Evolutionary conservation across 805 yeast species (phyloP).

Genomic region (Sungouiozyma ichnusensis): DNA sequence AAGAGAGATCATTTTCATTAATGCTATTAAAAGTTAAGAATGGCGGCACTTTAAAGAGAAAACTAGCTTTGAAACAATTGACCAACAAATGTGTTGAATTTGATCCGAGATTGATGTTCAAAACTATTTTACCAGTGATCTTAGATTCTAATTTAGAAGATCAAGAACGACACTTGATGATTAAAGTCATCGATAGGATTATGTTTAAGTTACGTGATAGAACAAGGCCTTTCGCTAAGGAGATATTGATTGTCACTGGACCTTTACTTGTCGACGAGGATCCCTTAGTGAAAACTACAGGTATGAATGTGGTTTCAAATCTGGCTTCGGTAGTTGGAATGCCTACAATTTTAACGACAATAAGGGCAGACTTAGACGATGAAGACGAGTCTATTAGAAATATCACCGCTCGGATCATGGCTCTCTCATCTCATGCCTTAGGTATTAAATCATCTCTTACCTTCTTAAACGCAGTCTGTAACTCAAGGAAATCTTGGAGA

Average conservation of each 20-base stretch:
- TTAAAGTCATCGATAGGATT: constrained; percentile 64
- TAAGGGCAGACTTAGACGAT: constrained; percentile 76
- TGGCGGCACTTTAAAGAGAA: constrained; percentile 61
- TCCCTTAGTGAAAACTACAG: constrained; percentile 60
- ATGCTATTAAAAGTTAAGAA: constrained; percentile 64
- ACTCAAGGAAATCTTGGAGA: constrained; percentile 66
- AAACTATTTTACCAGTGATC: constrained; percentile 64
- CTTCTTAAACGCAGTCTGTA: constrained; percentile 69
- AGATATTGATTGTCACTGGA: constrained; percentile 60
- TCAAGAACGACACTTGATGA: constrained; percentile 72
- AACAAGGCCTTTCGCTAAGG: constrained; percentile 63
- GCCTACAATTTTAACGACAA: constrained; percentile 62
- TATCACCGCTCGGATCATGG: constrained; percentile 66
- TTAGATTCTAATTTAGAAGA: constrained; percentile 65
- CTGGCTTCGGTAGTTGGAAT: constrained; percentile 76
- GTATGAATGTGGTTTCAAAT: constrained; percentile 66
- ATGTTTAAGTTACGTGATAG: constrained; percentile 53
- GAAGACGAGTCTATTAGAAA: constrained; percentile 73
- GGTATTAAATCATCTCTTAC: constrained; percentile 69
- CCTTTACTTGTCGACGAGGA: constrained; percentile 79
- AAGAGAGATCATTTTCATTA: constrained; percentile 51
- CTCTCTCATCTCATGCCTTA: constrained; percentile 70
- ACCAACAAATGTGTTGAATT: constrained; percentile 51
- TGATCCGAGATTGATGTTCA: constrained; percentile 63
- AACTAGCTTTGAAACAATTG: constrained; percentile 54